phyloP scores from a whole-genome alignment of 1,284 basidiomycete genomes.

The Ganoderma lingzhi region DNA sequence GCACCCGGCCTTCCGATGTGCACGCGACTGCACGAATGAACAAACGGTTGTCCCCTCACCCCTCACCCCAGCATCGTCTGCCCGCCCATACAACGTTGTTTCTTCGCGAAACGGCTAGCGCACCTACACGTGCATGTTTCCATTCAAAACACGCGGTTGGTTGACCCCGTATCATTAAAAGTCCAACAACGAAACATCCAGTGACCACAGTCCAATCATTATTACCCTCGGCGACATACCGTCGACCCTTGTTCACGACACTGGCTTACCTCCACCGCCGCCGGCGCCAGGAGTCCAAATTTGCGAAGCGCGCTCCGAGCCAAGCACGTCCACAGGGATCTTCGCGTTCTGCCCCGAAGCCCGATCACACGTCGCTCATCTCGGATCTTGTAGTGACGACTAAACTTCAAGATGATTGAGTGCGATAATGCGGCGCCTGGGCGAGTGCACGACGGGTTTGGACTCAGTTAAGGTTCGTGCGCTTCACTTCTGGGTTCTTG shows the following conservation, averaged over 20 bases:
- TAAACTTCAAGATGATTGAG: constrained; percentile 23
- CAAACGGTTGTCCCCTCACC: constrained; percentile 3
- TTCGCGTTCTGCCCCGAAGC: constrained; percentile 21
- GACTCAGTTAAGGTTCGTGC: constrained; percentile 22
- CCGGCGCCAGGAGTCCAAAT: constrained; percentile 13
- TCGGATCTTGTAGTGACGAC: constrained; percentile 30
- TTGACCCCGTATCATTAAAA: constrained; percentile 20
- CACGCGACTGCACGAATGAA: constrained; percentile 13
- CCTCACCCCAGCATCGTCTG: constrained; percentile 13
- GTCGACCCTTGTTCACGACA: constrained; percentile 8
- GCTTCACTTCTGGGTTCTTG: constrained; percentile 10
- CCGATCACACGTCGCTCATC: constrained; percentile 31
- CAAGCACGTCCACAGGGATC: constrained; percentile 14
- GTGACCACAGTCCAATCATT: constrained; percentile 1
- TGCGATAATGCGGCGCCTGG: constrained; percentile 22
- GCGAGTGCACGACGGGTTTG: constrained; percentile 4
- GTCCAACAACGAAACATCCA: not conserved
- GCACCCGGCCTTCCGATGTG: constrained; percentile 15
- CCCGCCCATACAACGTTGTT: constrained; percentile 20
- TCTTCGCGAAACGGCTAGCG: constrained; percentile 9
- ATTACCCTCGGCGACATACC: not conserved
- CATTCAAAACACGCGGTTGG: constrained; percentile 20
- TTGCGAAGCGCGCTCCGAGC: constrained; percentile 21
- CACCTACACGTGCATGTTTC: constrained; percentile 24
- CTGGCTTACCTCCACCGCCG: constrained; percentile 1